Evolutionary conservation across 371 early-diverging fungal species (phyloP), one percentile per base, ranked within the genome.

Genomic region (Rhizopus stolonifer): DNA sequence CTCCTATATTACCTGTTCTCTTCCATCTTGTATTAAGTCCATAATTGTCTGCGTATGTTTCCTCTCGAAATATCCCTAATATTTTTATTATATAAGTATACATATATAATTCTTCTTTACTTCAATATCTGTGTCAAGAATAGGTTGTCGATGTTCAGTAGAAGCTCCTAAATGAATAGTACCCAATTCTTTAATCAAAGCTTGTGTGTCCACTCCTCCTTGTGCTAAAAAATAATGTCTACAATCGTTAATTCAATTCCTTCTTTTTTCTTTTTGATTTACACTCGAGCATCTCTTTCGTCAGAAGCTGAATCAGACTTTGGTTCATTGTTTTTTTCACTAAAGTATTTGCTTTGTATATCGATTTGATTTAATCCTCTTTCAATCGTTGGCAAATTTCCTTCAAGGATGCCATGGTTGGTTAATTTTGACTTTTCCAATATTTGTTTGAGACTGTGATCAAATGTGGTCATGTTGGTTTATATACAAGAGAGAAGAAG

Each of bases 171-270:
- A 53, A 38, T 72, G 67, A 42, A 77, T 71, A 0, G 77, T 70
- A 19, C 70, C 77, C 3, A 73, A 49, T 55, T 72, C 71, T 26
- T 68, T 72, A 42, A 69, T 58, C 33, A 77, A 45, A 2, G 65
- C 69, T 32, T 70, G 67, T 10, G 77, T 71, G 45, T 73, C 65
- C 3, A 73, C 73, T 14, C 73, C 71, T n/a, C 65, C 69, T 38
- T 77, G 64, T 10, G 77, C 71, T 15, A 77, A 53, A 23, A 77
- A 72, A 34, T 73, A 73, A 46, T 73, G 73, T 22, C 77, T 77
- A 58, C 26, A 0, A 34, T 21, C 22, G 1, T 19, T 15, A 38
- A 22, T 11, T 19, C 13, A 9, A 31, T 23, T 33, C 39, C 26
- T 32, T 26, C 25, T 17, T 31, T 5, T 21, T 11, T 23, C 25